Evolutionary conservation across 306 rosid genomes (phyloP).

Genomic region (Quercus variabilis): DNA sequence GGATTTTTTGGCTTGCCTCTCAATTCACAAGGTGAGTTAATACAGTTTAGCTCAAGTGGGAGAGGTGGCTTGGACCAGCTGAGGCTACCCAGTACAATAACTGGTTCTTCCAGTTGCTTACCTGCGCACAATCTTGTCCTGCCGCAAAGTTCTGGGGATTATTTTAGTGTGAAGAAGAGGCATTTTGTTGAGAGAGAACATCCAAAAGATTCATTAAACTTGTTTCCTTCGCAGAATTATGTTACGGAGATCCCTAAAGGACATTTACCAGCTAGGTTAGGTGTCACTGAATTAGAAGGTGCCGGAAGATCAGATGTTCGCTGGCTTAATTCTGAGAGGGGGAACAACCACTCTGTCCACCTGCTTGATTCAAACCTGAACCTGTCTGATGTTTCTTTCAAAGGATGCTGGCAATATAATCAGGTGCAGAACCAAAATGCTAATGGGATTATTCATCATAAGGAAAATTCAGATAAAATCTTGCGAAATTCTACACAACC

Average conservation of each 20-base stretch:
- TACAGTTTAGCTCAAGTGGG: constrained; percentile 64
- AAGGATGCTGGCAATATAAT: constrained; percentile 47
- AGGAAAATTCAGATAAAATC: constrained; percentile 45
- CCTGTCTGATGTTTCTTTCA: constrained; percentile 23
- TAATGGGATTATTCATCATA: constrained; percentile 30
- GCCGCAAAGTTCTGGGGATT: constrained; percentile 39
- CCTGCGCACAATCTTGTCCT: constrained; percentile 30
- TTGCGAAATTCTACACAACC: constrained; percentile 51
- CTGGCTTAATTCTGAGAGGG: constrained; percentile 37
- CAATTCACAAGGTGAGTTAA: constrained; percentile 88
- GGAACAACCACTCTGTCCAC: constrained; percentile 32
- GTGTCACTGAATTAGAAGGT: constrained; percentile 45
- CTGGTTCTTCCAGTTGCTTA: constrained; percentile 40
- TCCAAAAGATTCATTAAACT: constrained; percentile 38
- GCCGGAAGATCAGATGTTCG: constrained; percentile 44
- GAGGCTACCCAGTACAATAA: constrained; percentile 35
- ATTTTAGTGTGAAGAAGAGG: constrained; percentile 33
- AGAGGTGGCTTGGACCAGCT: constrained; percentile 36
- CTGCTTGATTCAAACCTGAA: constrained; percentile 43
- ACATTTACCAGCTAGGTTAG: constrained; percentile 58
- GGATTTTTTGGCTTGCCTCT: constrained; percentile 77
- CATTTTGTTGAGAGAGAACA: constrained; percentile 44
- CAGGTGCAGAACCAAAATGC: constrained; percentile 37
- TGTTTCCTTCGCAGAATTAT: constrained; percentile 41
- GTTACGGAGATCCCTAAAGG: constrained; percentile 17